Base-by-base conservation (phyloP, 139 green algal species). In the Raphidocelis subcapitata region DNA sequence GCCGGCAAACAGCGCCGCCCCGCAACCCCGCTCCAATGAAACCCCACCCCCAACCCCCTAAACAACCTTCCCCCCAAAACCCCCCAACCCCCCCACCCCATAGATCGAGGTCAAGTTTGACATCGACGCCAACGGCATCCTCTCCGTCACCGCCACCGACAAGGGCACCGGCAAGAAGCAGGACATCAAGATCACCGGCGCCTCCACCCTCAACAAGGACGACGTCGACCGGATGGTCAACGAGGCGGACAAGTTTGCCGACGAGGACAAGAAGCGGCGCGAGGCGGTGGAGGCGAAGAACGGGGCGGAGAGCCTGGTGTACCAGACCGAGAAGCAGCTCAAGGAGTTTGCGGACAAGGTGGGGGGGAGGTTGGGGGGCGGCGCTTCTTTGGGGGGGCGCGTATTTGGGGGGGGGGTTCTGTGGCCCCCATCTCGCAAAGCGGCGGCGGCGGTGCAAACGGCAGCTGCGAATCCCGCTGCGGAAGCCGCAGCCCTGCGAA, bases 121-220 rank as follows among this genome's bases (percentile, higher is more conserved):
- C 89, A 98, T 99, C 75, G 95, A 99, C 74, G 95, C 95, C 76
- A 99, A 99, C 81, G 95, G 95, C 65, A 99, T 99, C 81, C 86
- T 99, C 41, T 90, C 77, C 18, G 95, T 99, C 23, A 91, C 84
- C 33, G 95, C 95, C 54, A 93, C 85, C 3, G 95, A 99, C 86
- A 99, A 98, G 93, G 94, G 92, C 78, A 94, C 90, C 2, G 86
- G 90, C 80, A 97, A 97, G 89, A 91, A 96, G 90, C 87, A 95
- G 87, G 94, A 98, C 82, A 99, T 99, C 82, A 96, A 94, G 82
- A 99, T 99, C 88, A 98, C 95, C 0, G 84, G 84, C 46, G 84
- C 84, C 12, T 86, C 79, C 55, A 85, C 81, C 1, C 77, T 95
- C 46, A 75, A 76, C 56, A 88, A 80, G 78, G 87, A 94, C 55